Evolutionary conservation across 2,329 filamentous ascomycete genomes (phyloP).

Genomic region (Hymenoscyphus albidus): DNA sequence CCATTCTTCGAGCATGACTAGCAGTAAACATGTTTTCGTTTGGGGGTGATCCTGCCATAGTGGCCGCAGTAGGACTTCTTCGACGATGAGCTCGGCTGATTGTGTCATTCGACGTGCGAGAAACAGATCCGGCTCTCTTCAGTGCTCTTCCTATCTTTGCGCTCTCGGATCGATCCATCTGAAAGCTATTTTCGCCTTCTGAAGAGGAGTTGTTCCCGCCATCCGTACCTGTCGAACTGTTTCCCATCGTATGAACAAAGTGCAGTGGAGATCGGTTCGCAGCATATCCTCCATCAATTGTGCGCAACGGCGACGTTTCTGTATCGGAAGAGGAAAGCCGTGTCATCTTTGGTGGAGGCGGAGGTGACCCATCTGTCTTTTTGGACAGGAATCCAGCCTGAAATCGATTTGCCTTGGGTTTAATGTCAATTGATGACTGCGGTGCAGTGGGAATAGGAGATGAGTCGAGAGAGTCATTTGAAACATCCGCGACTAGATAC

Average conservation of each 20-base stretch:
- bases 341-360: slow-evolving; percentile 46
- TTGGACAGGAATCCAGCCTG: slow-evolving; percentile 82
- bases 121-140: slow-evolving; percentile 31
- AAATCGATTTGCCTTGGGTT: slow-evolving; percentile 71
- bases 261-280: slow-evolving; percentile 44
- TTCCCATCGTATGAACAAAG: slow-evolving; percentile 31
- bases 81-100: slow-evolving; percentile 26
- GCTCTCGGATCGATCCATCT: slow-evolving; percentile 28
- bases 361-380: slow-evolving; percentile 55
- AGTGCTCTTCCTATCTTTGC: slow-evolving; percentile 33
- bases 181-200: slow-evolving; percentile 32
- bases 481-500: slow-evolving; percentile 41
- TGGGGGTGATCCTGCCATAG: slow-evolving; percentile 48
- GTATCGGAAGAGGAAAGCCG: slow-evolving; percentile 53
- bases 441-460: slow-evolving; percentile 56
- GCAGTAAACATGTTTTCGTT: slow-evolving; percentile 62
- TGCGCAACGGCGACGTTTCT: slow-evolving; percentile 53
- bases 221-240: slow-evolving; percentile 27
- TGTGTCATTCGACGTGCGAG: slow-evolving; percentile 29
- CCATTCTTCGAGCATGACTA: slow-evolving; percentile 63
- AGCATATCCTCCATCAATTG: slow-evolving; percentile 47
- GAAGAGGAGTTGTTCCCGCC: slow-evolving; percentile 38
- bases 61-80: slow-evolving; percentile 43
- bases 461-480: slow-evolving; percentile 39
- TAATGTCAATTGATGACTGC: slow-evolving; percentile 56